These are phyloP conservation scores for Coprinellus micaceus DNA, from an alignment of 768 basidiomycete species.

Conservation along the genomic window DNA sequence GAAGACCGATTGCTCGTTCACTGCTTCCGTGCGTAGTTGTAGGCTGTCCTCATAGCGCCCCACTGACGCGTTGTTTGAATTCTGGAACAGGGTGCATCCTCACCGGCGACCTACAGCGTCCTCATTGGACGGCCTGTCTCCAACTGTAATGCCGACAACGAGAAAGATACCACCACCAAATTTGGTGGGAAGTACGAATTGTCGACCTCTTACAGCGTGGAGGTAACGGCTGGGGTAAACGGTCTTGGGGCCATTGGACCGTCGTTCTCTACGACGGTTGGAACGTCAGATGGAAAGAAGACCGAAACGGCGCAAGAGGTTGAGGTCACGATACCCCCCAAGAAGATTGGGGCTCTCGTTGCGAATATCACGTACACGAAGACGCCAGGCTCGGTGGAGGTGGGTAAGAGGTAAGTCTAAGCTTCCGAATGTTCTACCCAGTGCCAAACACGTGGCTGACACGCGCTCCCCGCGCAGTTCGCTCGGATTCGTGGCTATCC, in stretches of 20 bases:
- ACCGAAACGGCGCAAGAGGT: not conserved
- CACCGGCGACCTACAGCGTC: not conserved
- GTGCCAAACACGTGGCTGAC: not conserved
- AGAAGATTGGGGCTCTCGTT: not conserved
- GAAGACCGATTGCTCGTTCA: not conserved
- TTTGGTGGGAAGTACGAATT: conserved; percentile 1
- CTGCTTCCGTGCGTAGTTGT: not conserved
- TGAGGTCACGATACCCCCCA: not conserved
- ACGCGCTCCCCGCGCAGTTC: not conserved
- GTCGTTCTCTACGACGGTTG: not conserved
- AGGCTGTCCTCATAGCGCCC: not conserved
- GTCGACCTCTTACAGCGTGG: not conserved
- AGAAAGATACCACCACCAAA: not conserved
- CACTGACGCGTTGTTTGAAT: not conserved
- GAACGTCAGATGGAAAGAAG: too few species aligned
- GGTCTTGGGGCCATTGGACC: not conserved
- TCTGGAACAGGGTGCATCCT: not conserved
- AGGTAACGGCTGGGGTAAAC: not conserved
- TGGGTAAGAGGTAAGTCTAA: not conserved
- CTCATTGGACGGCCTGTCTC: conserved; percentile 1
- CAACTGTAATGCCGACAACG: not conserved
- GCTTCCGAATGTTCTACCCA: not conserved
- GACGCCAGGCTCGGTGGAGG: not conserved
- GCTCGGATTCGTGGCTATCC: not conserved
- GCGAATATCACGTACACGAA: not conserved